Percentiles rank a stretch among this genome's conserved stretches.
These are phyloP conservation scores for Bryoerythrophyllum caledonicum DNA, from an alignment of 225 moss, liverwort and hornwort genomes.

Conservation along the genomic window DNA sequence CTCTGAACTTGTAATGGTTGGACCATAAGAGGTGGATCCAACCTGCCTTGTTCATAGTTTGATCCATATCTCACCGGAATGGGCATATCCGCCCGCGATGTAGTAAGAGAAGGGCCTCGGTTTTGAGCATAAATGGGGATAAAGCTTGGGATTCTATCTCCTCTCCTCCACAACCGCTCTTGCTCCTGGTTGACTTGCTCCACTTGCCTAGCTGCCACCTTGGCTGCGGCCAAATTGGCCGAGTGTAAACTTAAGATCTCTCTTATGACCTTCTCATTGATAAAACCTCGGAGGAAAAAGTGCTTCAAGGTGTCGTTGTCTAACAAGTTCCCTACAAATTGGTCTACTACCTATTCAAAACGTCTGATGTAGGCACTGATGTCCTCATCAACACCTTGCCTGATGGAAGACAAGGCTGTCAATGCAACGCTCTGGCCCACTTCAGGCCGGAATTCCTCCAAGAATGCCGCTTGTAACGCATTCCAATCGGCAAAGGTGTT, in stretches of 20 bases:
- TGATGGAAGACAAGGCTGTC: no score
- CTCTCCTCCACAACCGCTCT: not conserved
- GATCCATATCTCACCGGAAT: not conserved
- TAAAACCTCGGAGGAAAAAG: not conserved
- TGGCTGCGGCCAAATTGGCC: not conserved
- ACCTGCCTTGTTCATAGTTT: not conserved
- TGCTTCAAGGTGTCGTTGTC: not conserved
- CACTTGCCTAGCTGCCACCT: not conserved
- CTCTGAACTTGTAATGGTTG: not conserved
- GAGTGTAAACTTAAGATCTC: not conserved
- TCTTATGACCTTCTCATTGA: not conserved
- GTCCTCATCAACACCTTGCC: no score
- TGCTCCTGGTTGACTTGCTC: not conserved
- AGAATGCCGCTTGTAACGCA: no score
- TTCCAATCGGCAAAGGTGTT: no score
- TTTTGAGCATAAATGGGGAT: not conserved
- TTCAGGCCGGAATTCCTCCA: no score
- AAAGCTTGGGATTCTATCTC: not conserved
- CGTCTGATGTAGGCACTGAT: no score
- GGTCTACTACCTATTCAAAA: no score
- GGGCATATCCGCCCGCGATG: not conserved
- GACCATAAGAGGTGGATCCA: not conserved
- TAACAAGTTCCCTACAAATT: no score
- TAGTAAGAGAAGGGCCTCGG: not conserved
- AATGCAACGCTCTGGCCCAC: no score